Percentiles rank a stretch among this genome's conserved stretches.
Conservation (phyloP, 495 filamentous ascomycete species). For the Thermochaetoides thermophila region DNA sequence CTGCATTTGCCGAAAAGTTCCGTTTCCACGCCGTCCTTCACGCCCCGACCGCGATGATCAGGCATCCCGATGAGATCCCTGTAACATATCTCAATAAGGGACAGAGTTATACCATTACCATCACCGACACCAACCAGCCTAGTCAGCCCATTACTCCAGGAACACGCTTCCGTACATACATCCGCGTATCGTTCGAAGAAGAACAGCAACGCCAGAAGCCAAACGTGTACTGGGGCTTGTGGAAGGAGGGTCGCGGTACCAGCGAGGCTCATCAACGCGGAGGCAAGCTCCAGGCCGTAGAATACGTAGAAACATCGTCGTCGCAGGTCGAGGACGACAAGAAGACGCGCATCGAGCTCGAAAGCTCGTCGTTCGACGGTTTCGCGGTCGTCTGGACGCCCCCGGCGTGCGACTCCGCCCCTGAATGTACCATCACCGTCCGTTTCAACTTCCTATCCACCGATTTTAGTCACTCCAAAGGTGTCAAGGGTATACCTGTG, state of each 20-base stretch:
- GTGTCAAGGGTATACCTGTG: constrained; percentile 91
- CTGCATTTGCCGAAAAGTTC: constrained; percentile 48
- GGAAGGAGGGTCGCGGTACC: constrained; percentile 84
- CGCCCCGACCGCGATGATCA: constrained; percentile 94
- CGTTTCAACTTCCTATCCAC: constrained; percentile 97
- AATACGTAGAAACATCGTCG: constrained; percentile 72
- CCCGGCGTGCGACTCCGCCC: no score
- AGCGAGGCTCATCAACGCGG: constrained; percentile 82
- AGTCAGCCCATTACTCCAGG: constrained; percentile 26
- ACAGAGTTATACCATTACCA: constrained; percentile 69
- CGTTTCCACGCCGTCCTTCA: constrained; percentile 83
- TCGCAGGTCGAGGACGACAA: constrained; percentile 56
- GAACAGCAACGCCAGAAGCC: constrained; percentile 75
- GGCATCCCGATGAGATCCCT: constrained; percentile 70
- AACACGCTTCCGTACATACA: constrained; percentile 64
- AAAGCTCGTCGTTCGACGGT: constrained; percentile 75
- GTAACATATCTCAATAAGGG: constrained; percentile 96
- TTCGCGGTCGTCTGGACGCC: constrained; percentile 84
- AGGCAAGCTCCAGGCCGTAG: constrained; percentile 79
- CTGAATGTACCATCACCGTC: constrained; percentile 69
- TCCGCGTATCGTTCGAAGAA: constrained; percentile 90
- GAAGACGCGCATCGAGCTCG: constrained; percentile 60
- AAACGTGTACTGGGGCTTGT: constrained; percentile 78
- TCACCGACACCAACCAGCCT: constrained; percentile 49
- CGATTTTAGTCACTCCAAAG: constrained; percentile 96